Conservation (phyloP, 805 yeast species). For the Candida tibetensis region DNA sequence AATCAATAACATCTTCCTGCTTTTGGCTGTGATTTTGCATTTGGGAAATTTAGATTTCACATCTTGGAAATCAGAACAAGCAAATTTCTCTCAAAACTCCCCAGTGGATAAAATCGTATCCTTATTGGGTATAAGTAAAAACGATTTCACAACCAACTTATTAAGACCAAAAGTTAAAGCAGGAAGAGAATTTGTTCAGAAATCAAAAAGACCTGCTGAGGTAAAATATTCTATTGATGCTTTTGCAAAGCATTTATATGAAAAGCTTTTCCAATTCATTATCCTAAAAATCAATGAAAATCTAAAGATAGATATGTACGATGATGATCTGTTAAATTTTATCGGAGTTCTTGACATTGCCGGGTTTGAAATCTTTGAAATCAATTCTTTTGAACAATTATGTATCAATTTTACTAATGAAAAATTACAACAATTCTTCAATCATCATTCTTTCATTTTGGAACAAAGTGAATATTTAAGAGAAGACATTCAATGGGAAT, state of each 20-base stretch:
- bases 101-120: slow-evolving; percentile 52
- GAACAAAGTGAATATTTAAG: slow-evolving; percentile 60
- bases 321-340: slow-evolving; percentile 35
- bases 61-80: slow-evolving; percentile 72
- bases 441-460: slow-evolving; percentile 58
- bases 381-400: slow-evolving; percentile 57
- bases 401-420: slow-evolving; percentile 63
- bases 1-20: slow-evolving; percentile 54
- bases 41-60: slow-evolving; percentile 81
- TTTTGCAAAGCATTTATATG: slow-evolving; percentile 81
- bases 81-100: slow-evolving; percentile 53
- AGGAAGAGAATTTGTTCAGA: slow-evolving; percentile 81
- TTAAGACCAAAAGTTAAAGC: slow-evolving; percentile 84
- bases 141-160: slow-evolving; percentile 54
- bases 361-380: slow-evolving; percentile 58
- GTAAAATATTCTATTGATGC: slow-evolving; percentile 84
- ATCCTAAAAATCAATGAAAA: slow-evolving; percentile 73
- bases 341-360: slow-evolving; percentile 62
- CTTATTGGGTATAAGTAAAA: slow-evolving; percentile 60
- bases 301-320: slow-evolving; percentile 31
- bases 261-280: slow-evolving; percentile 72
- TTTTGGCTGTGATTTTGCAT: slow-evolving; percentile 74
- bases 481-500: slow-evolving; percentile 63
- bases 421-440: slow-evolving; percentile 58
- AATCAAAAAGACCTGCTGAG: slow-evolving; percentile 74